Base-by-base conservation (phyloP, 805 yeast genomes). In the Groenewaldozyma tartarivorans region DNA sequence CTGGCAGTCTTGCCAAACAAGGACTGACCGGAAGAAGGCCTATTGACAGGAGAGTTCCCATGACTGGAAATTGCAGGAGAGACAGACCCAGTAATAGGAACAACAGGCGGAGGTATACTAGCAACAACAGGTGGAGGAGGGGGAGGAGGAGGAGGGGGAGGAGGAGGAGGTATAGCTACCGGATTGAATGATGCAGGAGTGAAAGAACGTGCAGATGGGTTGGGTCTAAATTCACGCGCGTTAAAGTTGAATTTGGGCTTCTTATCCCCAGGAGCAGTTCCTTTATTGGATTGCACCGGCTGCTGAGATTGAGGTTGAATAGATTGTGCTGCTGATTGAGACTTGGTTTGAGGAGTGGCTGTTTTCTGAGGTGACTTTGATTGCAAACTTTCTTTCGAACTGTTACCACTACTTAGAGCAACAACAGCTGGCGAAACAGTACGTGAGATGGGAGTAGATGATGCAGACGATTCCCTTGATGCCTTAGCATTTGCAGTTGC, bases 181-280 rank as follows among this genome's bases (percentile, higher is more conserved):
- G 43, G 26, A 27, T 39, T 26, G 20, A 41, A 32, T 21, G 44
- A 41, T 15, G 44, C 22, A 7, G 58, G 57, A 30, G 53, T 52
- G 51, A 79, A 80, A 2, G 77, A 69, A 7, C 76, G 77, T 13
- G 82, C 83, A 47, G 75, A 72, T 11, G 84, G 81, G 56, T 79
- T 80, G 56, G 80, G 74, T 60, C 76, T 80, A 62, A 79, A 79
- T 17, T 77, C 74, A 3, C 75, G 68, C n/a, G 74, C 77, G 18
- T 67, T 54, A 46, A 76, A 72, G 53, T 77, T 79, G 65, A 72
- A 61, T 54, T 70, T 75, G 56, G 69, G 72, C 56, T 71, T 67
- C 18, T 55, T 50, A 15, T 50, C 48, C 7, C 48, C 44, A 9
- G 52, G 30, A n/a, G 45, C 39, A 27, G 48, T 37, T 13, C 56